Evolutionary conservation across 2,329 filamentous ascomycete genomes (phyloP), one percentile per base, ranked within the genome.

Genomic region (Blumeria hordei): DNA sequence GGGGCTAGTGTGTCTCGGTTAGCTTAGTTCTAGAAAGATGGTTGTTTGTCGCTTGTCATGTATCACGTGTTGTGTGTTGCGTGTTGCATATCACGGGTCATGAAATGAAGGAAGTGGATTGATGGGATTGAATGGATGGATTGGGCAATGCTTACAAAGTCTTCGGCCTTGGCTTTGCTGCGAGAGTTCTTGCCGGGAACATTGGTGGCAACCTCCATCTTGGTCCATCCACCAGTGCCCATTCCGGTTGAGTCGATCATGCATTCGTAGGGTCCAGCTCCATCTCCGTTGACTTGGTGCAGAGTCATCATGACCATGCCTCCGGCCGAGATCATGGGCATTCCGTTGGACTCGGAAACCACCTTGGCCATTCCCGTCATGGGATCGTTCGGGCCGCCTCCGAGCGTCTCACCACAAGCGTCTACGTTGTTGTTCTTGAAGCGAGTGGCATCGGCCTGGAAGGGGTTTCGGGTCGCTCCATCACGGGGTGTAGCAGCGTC

Each of bases 401-500:
- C 72, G 55, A 80, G 64, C 11, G 78, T 81, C 70, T 80, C 74
- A 58, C 78, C 76, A 60, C 77, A 71, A 28, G 71, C 71, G 41
- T 72, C 70, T 11, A 71, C 74, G 12, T 71, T 66, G 41, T 67
- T 69, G 44, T 75, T 75, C 55, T 69, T 68, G 72, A 82, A 82
- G 55, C 76, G 75, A 54, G 78, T 83, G 54, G 72, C 71, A 60
- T 82, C 79, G 59, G 75, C 72, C 67, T 83, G 78, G 70, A 80
- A 80, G 47, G 78, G 78, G 53, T 72, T 68, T 58, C 77, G 72
- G 11, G 68, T 65, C 21, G 77, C 80, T 44, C 77, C 78, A 59
- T 80, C 76, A 58, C 78, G 77, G 43, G 78, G 77, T 54, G 77
- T 81, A 60, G 61, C 62, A 51, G 72, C 69, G 64, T 75, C 72